Evolutionary conservation across 2,329 filamentous ascomycete genomes (phyloP), one percentile per base, ranked within the genome.

Genomic region (Ceratocystis papillata): DNA sequence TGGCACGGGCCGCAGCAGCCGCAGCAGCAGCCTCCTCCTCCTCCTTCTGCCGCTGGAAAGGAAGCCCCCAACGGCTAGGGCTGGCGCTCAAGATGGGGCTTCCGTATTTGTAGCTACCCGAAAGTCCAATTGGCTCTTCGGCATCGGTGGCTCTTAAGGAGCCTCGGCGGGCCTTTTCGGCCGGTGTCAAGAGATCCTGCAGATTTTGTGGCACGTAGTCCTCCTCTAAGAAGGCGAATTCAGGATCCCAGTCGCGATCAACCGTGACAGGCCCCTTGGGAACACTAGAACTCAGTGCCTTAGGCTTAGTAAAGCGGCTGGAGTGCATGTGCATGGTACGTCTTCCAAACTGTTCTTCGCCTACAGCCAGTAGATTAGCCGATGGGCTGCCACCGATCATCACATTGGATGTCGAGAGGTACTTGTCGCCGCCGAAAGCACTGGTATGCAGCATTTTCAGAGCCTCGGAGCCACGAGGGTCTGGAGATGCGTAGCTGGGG

Each of bases 191-290:
- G 15, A 88, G 77, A 68, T 87, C 85, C 70, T 85, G 83, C 45
- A 87, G 76, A 67, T 84, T 82, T 68, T 83, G 88, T 0, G 93
- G 94, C 8, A 97, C 80, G 71, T 94, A 89, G 72, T 96, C 91
- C 72, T 96, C 92, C 74, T 96, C 90, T 71, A 79, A 72, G 70
- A 94, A 93, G 37, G 87, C 83, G 72, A 95, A 94, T 66, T 83
- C 80, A 66, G 79, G 74, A 62, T 85, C 83, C 84, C 84, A 87
- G 70, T 87, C 84, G 66, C 79, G 79, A 69, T 87, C 83, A 30
- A 83, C 86, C 75, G 72, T 86, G 2, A 60, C 60, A 76, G 79
- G 81, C 76, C 71, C 84, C 77, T 79, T 85, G 69, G 84, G 84
- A 79, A 85, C 72, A 81, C 88, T 81, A 81, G 88, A 74, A 82